Evolutionary conservation across 495 filamentous ascomycete genomes (phyloP).

Genomic region (Massariosphaeria phaeospora): DNA sequence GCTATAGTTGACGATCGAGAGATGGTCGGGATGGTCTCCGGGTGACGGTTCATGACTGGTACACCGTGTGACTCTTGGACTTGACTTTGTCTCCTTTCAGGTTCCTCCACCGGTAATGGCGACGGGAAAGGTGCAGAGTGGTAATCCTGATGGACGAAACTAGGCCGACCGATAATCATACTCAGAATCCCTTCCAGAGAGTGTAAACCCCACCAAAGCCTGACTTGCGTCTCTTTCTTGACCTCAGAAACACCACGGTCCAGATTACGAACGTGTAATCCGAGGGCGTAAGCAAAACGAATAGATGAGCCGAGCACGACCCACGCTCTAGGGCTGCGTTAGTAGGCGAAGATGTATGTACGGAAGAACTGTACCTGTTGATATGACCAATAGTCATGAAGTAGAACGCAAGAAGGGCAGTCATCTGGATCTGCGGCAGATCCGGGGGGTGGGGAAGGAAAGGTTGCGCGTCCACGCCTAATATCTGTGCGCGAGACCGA

Average conservation of each 20-base stretch:
- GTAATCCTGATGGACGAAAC: slow-evolving; percentile 10
- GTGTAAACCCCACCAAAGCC: slow-evolving; percentile 31
- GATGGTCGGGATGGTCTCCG: slow-evolving; percentile 1
- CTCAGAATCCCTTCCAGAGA: slow-evolving; percentile 24
- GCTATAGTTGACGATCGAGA: slow-evolving; percentile 8
- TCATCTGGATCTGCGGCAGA: slow-evolving; percentile 54
- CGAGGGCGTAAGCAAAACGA: slow-evolving; percentile 54
- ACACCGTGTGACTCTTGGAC: not conserved
- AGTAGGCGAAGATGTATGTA: too few relatives aligned
- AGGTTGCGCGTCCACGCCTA: slow-evolving; percentile 41
- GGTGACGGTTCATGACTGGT: not conserved
- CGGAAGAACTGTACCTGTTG: slow-evolving; percentile 51
- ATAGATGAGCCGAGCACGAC: slow-evolving; percentile 55
- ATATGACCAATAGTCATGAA: slow-evolving; percentile 54
- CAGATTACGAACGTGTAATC: slow-evolving; percentile 56
- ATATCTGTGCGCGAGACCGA: slow-evolving; percentile 51
- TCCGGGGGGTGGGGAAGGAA: slow-evolving; percentile 28
- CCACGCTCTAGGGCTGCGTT: slow-evolving; percentile 60
- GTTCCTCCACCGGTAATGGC: slow-evolving; percentile 19
- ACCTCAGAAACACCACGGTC: slow-evolving; percentile 8
- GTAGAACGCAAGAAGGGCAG: slow-evolving; percentile 57
- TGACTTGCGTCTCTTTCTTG: slow-evolving; percentile 22
- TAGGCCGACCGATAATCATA: slow-evolving; percentile 27
- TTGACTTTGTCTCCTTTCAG: too few relatives aligned
- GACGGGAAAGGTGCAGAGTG: slow-evolving; percentile 29